These are phyloP conservation scores for Dothidotthia symphoricarpi DNA, from an alignment of 2,329 filamentous ascomycete genomes.

Conservation along the genomic window DNA sequence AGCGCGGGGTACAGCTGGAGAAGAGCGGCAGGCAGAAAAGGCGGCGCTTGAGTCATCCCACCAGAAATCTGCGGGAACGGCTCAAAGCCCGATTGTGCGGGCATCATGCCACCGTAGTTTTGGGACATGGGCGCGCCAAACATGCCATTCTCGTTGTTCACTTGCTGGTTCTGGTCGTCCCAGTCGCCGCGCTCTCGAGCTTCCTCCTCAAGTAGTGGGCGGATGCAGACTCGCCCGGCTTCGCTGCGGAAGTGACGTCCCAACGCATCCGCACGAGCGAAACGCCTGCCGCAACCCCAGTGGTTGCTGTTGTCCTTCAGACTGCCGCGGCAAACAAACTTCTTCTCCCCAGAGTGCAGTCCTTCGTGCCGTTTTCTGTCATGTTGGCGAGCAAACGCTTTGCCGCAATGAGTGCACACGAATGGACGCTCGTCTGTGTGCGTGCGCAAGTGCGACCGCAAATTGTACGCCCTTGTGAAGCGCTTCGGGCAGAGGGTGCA, in stretches of 20 bases:
- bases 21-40: slow-evolving; percentile 76
- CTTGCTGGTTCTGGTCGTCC: slow-evolving; percentile 56
- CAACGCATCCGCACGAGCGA: slow-evolving; percentile 91
- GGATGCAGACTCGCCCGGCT: slow-evolving; percentile 93
- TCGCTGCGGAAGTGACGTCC: slow-evolving; percentile 94
- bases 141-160: slow-evolving; percentile 49
- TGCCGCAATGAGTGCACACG: slow-evolving; percentile 93
- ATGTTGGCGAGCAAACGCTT: slow-evolving; percentile 95
- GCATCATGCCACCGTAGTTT: slow-evolving; percentile 34
- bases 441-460: slow-evolving; percentile 90
- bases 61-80: slow-evolving; percentile 22
- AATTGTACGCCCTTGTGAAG: slow-evolving; percentile 94
- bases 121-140: slow-evolving; percentile 33
- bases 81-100: slow-evolving; percentile 37
- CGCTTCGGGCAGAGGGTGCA: slow-evolving; percentile 90
- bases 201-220: slow-evolving; percentile 94
- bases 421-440: slow-evolving; percentile 97
- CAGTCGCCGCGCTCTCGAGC: slow-evolving; percentile 73
- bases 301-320: slow-evolving; percentile 72
- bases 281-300: slow-evolving; percentile 92
- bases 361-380: slow-evolving; percentile 97
- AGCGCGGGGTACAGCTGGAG: slow-evolving; percentile 90
- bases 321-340: slow-evolving; percentile 93
- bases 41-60: slow-evolving; percentile 29
- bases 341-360: slow-evolving; percentile 95